Evolutionary conservation across 78 protist genomes (phyloP).

Genomic region (Isochrysis galbana): DNA sequence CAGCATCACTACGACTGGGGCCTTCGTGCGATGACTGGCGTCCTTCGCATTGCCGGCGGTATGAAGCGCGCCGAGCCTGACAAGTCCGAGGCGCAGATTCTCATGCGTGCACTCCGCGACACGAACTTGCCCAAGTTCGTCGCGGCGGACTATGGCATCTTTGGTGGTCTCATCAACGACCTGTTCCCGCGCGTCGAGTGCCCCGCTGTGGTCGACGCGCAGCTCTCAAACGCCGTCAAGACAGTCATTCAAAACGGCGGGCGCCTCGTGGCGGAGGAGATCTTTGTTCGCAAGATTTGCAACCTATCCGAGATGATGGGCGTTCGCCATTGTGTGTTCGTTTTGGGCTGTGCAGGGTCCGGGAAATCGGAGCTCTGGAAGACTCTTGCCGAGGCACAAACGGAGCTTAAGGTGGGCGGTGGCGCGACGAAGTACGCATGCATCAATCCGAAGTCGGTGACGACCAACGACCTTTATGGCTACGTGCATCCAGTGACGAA

Average conservation of each 20-base stretch:
- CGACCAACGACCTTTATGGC: constrained; percentile 72
- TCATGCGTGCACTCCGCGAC: constrained; percentile 89
- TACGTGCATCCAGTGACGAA: constrained; percentile 67
- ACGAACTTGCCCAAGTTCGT: constrained; percentile 87
- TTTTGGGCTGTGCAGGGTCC: constrained; percentile 77
- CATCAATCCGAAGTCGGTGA: constrained; percentile 79
- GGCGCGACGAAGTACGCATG: neutral
- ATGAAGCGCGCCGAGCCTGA: constrained; percentile 79
- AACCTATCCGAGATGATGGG: constrained; percentile 63
- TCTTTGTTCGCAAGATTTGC: constrained; percentile 55
- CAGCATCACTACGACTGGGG: constrained; percentile 93
- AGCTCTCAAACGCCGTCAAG: neutral
- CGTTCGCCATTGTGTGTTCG: constrained; percentile 72
- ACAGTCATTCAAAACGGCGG: neutral
- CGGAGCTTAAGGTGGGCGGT: constrained; percentile 34
- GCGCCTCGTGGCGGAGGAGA: constrained; percentile 56
- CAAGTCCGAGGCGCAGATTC: constrained; percentile 66
- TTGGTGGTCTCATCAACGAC: constrained; percentile 72
- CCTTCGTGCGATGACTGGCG: constrained; percentile 88
- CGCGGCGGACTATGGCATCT: constrained; percentile 70
- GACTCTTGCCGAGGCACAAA: constrained; percentile 48
- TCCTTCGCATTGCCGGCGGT: constrained; percentile 85
- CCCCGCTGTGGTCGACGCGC: neutral
- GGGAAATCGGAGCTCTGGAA: constrained; percentile 72
- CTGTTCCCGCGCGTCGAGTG: constrained; percentile 62